Base-by-base conservation (phyloP, 495 filamentous ascomycete species). In the Apiosordaria backusii region DNA sequence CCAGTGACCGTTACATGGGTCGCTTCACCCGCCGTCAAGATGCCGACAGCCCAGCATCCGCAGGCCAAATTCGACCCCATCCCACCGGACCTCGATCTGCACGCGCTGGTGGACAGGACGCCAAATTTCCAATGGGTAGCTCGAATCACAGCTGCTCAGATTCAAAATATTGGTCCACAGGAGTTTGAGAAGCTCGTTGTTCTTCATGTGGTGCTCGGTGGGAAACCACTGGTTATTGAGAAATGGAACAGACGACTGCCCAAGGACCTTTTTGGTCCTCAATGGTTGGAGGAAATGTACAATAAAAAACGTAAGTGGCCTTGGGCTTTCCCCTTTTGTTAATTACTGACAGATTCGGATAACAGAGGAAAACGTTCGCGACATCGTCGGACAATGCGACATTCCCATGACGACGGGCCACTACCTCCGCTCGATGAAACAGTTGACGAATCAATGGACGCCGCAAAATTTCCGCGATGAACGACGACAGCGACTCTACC, bases 211-310 rank as follows among this genome's bases (percentile, higher is more conserved):
- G 87, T 97, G 58, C 79, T 88, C n/a, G 86, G 88, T 21, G 94
- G 94, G 5, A 90, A 88, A 63, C 94, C 94, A 15, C 80, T 98
- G 21, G 90, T 98, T 52, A 87, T 98, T 54, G 91, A 95, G 74
- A 92, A 92, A 24, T 97, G 92, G 81, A 81, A 86, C 19, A 78
- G 89, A 54, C 87, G 89, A 67, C 84, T 89, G 24, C 84, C 85
- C 13, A 75, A 75, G 50, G 84, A 84, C 73, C 85, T 94, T 1
- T 99, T 98, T 75, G 90, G 88, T 27, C 80, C 84, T 16, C 76
- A 84, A 65, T 99, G 95, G 94, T 80, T 99, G 24, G 84, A 86
- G 71, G 77, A 83, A 23, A 88, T 90, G 21, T 85, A 88, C 73
- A 86, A 89, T 63, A 86, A 85, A 62, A 93, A 96, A 71, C 81